Evolutionary conservation across 164 flowering plant species (phyloP), one percentile per base, ranked within the genome.

Genomic region (Chimonanthus salicifolius): DNA sequence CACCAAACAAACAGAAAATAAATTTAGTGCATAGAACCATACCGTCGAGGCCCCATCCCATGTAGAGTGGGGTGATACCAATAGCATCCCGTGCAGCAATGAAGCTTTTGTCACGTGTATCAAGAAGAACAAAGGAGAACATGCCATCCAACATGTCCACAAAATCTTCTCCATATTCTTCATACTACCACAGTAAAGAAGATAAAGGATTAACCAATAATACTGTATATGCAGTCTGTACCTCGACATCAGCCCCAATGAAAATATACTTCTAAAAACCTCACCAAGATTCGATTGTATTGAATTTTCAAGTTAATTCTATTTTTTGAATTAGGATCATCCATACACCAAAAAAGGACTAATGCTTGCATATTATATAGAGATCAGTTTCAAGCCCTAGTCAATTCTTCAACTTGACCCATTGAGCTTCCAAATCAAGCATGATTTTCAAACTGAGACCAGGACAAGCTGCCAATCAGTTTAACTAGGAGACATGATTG

Each of bases 11-110:
- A 54, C 60, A 4, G 10, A 54, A 54, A 54, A 54, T 13, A 10
- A 54, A 13, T 54, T 15, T 13, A 54, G 33, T 33, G 33, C 33
- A 50, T 11, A 79, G 47, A 48, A 13, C 79, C 90, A 68, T 86
- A 94, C 98, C 98, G 84, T 94, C 98, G 78, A 88, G 96, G 74
- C 98, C 98, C 97, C 98, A 94, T 43, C 98, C 97, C 82, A 92
- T 82, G 85, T 94, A 94, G 65, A 94, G 88, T n/a, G 98, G 97
- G 43, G 97, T 92, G 44, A 94, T 86, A 66, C 98, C 98, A 82
- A 94, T 89, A 74, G 94, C 92, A 86, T 94, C 98, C 67, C 98
- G 85, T 76, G 98, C 98, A 68, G 97, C 98, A 80, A 92, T 92
- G 77, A 85, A 94, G 80, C 92, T 90, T 78, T 89, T 94, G 82